Base-by-base conservation (phyloP, 2,329 filamentous ascomycete genomes). In the Botryotinia narcissicola region DNA sequence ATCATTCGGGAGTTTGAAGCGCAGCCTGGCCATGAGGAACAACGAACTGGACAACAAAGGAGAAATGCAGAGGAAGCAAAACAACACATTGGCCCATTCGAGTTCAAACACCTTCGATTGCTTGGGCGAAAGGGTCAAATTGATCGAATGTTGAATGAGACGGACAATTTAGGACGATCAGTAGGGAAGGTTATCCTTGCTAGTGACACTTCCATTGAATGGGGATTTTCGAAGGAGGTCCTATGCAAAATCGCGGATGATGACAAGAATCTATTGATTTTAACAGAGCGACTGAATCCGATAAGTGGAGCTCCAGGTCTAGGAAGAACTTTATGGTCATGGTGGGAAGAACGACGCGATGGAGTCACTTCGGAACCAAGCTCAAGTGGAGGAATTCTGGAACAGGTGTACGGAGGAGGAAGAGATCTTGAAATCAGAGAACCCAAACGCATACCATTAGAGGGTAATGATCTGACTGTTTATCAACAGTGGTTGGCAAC, bases 401-500 rank as follows among this genome's bases (percentile, higher is more conserved):
- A 94, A 76, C 87, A 92, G 77, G 88, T 93, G 22, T 87, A 91
- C 76, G 90, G 89, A 40, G 88, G 87, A 61, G 90, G 90, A 29
- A 86, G 87, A 74, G 85, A 89, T 73, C 80, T 95, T 25, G 84
- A 89, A 73, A 83, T 94, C 63, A 84, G 82, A 12, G 87, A 93
- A 73, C 86, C 89, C 9, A 86, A 88, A 78, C 87, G 90, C 69
- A 86, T 90, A 67, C 87, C 91, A 2, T 84, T 97, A 1, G 90
- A 93, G 79, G 90, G 91, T 1, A 90, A 92, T 59, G 95, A 98
- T 78, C 86, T 96, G 20, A 84, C 87, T 22, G 84, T 94, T 2
- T 98, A 99, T 80, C 94, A 98, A 79, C 94, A 98, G 80, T 98
- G 94, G 86, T 87, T 97, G 16, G 94, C 94, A 0, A 94, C 93